Base-by-base conservation (phyloP, 2,329 filamentous ascomycete genomes). In the Nemania sp. region DNA sequence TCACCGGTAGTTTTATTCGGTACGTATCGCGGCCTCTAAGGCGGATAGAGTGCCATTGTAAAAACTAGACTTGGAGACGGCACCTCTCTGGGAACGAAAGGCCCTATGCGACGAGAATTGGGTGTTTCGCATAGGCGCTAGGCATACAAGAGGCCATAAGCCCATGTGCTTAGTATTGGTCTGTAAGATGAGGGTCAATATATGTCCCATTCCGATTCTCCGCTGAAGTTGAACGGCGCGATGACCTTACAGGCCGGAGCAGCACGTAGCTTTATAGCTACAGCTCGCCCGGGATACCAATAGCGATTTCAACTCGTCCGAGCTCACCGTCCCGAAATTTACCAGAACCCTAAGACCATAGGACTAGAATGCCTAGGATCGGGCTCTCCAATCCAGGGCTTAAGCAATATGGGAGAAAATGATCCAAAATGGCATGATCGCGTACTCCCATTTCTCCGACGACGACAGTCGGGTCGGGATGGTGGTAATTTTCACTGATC, bases 51-150 rank as follows among this genome's bases (percentile, higher is more conserved):
- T 38, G 26, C 18, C n/a, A 49, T 47, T 24, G 32, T 15, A n/a
- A 51, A 18, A 26, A 38, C 51, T 22, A 10, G n/a, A 26, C 27
- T 26, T 15, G 27, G 18, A 8, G 3, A 53, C 20, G n/a, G 24
- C 65, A 18, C n/a, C 35, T 55, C 58, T 27, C 43, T 26, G 18
- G 13, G 18, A 54, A 43, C 45, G 24, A 7, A 47, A 13, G 49
- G 24, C 18, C 26, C 27, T 8, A 13, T 55, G 38, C 24, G 32
- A 26, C 10, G n/a, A 7, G 13, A n/a, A 24, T 29, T 6, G 47
- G 10, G 3, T 2, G 20, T 20, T 5, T 41, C 49, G 27, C 22
- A 54, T 38, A 54, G 8, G 20, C 26, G 45, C 32, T 10, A 15
- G 13, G 13, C 32, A 53, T 38, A 24, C 49, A 51, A n/a, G 2